These are phyloP conservation scores for Puccinellia tenuiflora DNA, from an alignment of 176 grass and related monocot genomes.

Conservation along the genomic window DNA sequence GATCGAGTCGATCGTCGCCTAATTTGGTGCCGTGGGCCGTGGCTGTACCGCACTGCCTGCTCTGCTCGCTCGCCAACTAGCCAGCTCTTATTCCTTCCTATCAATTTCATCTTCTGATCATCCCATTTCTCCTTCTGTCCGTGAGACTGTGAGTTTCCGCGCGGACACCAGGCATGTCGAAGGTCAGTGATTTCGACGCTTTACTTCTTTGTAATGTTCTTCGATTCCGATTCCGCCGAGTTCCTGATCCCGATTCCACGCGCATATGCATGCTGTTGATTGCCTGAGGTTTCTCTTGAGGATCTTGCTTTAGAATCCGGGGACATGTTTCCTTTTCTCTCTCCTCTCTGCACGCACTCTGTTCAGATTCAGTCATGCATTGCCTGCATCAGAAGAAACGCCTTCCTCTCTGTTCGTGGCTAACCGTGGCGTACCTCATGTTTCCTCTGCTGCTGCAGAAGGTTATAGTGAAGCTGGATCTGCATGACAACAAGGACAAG, in stretches of 20 bases:
- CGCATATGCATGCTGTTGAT: not conserved
- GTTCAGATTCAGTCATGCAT: not conserved
- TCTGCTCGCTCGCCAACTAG: not conserved
- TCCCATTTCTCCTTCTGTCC: not conserved
- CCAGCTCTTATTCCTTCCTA: not conserved
- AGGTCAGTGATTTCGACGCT: slow-evolving; percentile 11
- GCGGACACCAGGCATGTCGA: slow-evolving; percentile 12
- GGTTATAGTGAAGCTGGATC: slow-evolving; percentile 69
- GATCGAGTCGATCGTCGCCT: not conserved
- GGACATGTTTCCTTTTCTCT: not conserved
- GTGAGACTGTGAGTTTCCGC: not conserved
- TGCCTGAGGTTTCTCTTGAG: not conserved
- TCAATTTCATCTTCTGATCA: not conserved
- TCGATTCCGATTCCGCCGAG: not conserved
- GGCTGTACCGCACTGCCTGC: not conserved
- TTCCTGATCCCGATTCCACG: not conserved
- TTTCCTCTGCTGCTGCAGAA: slow-evolving; percentile 40
- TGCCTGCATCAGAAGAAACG: not conserved
- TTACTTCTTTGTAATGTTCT: not conserved
- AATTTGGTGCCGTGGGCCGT: not conserved
- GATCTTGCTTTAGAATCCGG: not conserved
- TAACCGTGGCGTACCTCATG: not conserved
- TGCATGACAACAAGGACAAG: slow-evolving; percentile 89
- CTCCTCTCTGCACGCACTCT: not conserved
- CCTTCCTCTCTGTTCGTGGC: not conserved